phyloP scores from a whole-genome alignment of 1,139 yeast species.

The Spathaspora sp. region DNA sequence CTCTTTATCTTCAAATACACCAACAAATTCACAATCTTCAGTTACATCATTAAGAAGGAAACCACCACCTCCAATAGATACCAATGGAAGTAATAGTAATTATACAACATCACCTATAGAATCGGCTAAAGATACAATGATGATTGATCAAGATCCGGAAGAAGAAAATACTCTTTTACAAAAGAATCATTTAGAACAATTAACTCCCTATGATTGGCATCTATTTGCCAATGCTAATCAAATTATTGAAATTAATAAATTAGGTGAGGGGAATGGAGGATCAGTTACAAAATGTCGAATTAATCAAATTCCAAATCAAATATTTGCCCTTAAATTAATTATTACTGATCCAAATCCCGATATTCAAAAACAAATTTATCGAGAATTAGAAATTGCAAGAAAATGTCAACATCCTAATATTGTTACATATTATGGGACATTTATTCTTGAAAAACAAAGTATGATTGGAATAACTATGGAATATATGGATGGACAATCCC shows the following conservation, averaged over 20 bases:
- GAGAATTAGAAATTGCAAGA: constrained; percentile 87
- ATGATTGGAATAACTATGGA: constrained; percentile 93
- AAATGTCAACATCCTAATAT: constrained; percentile 81
- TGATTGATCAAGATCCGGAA: constrained; percentile 7
- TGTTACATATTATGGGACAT: constrained; percentile 91
- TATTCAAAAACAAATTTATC: constrained; percentile 76
- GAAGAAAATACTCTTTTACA: constrained; percentile 6
- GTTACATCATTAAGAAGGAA: constrained; percentile 28
- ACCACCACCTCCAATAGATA: constrained; percentile 35
- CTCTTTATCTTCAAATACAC: constrained; percentile 10
- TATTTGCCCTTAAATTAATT: constrained; percentile 86
- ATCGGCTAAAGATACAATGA: neutral
- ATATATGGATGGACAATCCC: constrained; percentile 88
- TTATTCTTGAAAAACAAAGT: constrained; percentile 68
- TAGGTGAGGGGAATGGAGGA: constrained; percentile 97
- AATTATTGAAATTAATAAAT: constrained; percentile 44
- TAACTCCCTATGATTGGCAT: constrained; percentile 82
- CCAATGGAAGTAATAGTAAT: constrained; percentile 16
- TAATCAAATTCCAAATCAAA: constrained; percentile 26
- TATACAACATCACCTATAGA: constrained; percentile 6
- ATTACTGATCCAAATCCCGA: constrained; percentile 78
- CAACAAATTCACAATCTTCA: constrained; percentile 9
- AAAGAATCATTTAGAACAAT: constrained; percentile 44
- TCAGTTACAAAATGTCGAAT: constrained; percentile 70
- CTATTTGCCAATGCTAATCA: constrained; percentile 50